Base-by-base conservation (phyloP, 2,329 filamentous ascomycete genomes). In the Fusarium multiceps region DNA sequence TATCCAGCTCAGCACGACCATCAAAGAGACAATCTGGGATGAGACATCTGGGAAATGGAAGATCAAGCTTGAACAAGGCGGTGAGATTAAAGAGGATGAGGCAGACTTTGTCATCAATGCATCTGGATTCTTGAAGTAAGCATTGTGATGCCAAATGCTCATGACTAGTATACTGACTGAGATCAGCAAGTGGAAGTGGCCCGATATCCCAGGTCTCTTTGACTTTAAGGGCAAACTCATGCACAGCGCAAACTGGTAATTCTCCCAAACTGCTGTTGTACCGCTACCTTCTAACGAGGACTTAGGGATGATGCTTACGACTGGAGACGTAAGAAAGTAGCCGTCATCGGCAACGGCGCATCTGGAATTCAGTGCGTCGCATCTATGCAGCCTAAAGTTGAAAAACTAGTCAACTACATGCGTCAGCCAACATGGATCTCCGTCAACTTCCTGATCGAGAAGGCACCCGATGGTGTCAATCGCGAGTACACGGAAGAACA, bases 181-280 rank as follows among this genome's bases (percentile, higher is more conserved):
- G 10, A 3, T 6, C 8, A 59, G 56, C 25, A 59, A 59, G n/a
- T 59, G 56, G 56, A 59, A 59, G 23, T 59, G 56, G 56, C 56
- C 56, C 3, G 49, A 59, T 8, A 59, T 59, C 23, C 49, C 41
- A 12, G 56, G 49, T 30, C 49, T 59, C 10, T 54, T 55, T 40
- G 56, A 59, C 30, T 59, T 59, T n/a, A 54, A 55, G 23, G 56
- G 56, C 28, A 54, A 55, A 23, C 41, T 59, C 4, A 20, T 59
- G 23, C 56, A 59, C 6, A 59, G 48, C 30, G 56, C 56, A 21
- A 54, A 59, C 14, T 59, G 56, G 56, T 54, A 55, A 3, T 4
- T 0, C 16, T 18, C 2, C 7, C 7, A 4, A 28, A 4, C 7
- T 6, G 4, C 8, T 16, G 6, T 11, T n/a, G 6, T 18, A 5